Evolutionary conservation across 2,329 filamentous ascomycete species (phyloP).

Genomic region (Dothidotthia symphoricarpi): DNA sequence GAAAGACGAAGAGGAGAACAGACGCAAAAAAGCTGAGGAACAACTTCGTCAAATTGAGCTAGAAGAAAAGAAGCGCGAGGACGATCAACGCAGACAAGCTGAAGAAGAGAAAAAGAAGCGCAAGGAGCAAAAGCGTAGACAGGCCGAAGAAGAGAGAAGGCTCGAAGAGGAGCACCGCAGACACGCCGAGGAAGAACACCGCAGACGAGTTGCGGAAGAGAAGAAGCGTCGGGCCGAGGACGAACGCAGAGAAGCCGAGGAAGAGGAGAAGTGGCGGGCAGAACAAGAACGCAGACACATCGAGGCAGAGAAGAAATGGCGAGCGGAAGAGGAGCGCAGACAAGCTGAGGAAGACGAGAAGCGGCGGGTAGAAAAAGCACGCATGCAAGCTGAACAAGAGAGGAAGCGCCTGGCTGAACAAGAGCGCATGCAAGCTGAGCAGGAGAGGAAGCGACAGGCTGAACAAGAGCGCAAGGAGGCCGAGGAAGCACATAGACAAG

Average conservation of each 20-base stretch:
- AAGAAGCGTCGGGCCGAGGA: constrained; percentile 62
- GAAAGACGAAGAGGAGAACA: constrained; percentile 41
- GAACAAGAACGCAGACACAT: constrained; percentile 45
- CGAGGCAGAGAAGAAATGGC: constrained; percentile 33
- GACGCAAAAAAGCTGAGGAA: constrained; percentile 29
- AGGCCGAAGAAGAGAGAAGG: constrained; percentile 10
- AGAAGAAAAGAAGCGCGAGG: constrained; percentile 27
- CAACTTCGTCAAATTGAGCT: constrained; percentile 39
- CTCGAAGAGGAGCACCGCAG: constrained; percentile 43
- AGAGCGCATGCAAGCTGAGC: constrained; percentile 16
- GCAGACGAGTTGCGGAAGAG: constrained; percentile 45
- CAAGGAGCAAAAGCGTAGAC: constrained; percentile 30
- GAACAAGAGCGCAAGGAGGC: constrained; percentile 40
- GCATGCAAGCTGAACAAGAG: constrained; percentile 9
- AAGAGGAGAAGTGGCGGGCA: constrained; percentile 42
- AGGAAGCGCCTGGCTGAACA: constrained; percentile 38
- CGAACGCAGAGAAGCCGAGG: constrained; percentile 35
- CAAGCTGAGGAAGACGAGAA: constrained; percentile 57
- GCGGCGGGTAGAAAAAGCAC: constrained; percentile 38
- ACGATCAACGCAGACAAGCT: constrained; percentile 56
- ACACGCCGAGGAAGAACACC: constrained; percentile 44
- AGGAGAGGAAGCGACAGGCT: constrained; percentile 9
- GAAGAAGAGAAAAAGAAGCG: constrained; percentile 44
- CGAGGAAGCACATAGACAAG: constrained; percentile 37
- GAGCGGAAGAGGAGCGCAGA: constrained; percentile 44